phyloP scores from a whole-genome alignment of 1,284 basidiomycete genomes.

The Neotropicomus parvogracilis region DNA sequence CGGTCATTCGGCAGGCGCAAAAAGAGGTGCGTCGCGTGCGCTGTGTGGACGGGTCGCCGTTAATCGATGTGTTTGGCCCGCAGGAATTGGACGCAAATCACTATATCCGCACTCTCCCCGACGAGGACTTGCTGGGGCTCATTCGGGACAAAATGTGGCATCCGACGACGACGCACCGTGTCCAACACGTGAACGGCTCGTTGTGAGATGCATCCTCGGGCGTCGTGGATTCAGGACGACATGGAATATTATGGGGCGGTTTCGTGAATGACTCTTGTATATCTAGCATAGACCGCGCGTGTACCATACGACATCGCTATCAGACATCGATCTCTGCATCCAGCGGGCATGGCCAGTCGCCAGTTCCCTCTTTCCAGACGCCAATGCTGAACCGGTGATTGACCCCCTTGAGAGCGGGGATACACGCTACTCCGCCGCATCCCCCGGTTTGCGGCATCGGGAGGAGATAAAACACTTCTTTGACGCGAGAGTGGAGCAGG shows the following conservation, averaged over 20 bases:
- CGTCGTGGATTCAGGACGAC: not conserved
- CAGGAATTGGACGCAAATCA: slow-evolving; percentile 47
- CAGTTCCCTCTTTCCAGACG: slow-evolving; percentile 46
- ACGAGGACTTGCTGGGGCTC: slow-evolving; percentile 46
- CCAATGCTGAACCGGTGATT: slow-evolving; percentile 81
- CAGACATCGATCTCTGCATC: slow-evolving; percentile 19
- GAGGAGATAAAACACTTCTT: slow-evolving; percentile 73
- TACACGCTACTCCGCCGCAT: slow-evolving; percentile 64
- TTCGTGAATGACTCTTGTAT: not conserved
- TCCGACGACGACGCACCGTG: slow-evolving; percentile 30
- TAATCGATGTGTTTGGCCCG: not conserved
- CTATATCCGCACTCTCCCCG: slow-evolving; percentile 46
- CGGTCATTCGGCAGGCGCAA: slow-evolving; percentile 63
- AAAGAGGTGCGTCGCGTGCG: slow-evolving; percentile 45
- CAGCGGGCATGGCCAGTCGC: slow-evolving; percentile 10
- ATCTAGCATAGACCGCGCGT: not conserved
- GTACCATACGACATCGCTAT: slow-evolving; percentile 2
- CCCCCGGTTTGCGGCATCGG: slow-evolving; percentile 74
- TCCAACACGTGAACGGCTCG: not conserved
- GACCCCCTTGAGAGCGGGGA: slow-evolving; percentile 73
- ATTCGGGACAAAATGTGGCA: slow-evolving; percentile 59
- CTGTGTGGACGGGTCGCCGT: not conserved
- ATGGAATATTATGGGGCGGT: not conserved
- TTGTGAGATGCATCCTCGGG: slow-evolving; percentile 2
- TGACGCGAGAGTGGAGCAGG: slow-evolving; percentile 84